Conservation (phyloP, 345 rosid genomes). For the Lumnitzera racemosa region DNA sequence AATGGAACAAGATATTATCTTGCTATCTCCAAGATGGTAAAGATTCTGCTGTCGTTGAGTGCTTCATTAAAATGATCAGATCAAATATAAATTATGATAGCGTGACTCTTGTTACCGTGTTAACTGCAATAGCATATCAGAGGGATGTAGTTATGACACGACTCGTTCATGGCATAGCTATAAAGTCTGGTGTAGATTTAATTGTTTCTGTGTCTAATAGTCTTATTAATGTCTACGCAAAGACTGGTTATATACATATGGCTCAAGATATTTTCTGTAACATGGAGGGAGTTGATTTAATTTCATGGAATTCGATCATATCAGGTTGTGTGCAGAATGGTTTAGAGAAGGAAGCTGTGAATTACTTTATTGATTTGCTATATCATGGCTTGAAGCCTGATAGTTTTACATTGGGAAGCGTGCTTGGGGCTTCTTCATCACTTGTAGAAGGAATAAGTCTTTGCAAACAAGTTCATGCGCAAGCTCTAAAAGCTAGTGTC, state of each 20-base stretch:
- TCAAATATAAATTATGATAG: conserved; percentile 33
- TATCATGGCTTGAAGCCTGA: conserved; percentile 32
- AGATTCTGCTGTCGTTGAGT: conserved; percentile 22
- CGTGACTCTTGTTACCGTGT: conserved; percentile 37
- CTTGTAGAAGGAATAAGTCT: conserved; percentile 32
- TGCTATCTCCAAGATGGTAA: conserved; percentile 25
- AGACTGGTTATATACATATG: conserved; percentile 21
- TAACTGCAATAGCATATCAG: conserved; percentile 33
- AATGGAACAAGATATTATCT: conserved; percentile 35
- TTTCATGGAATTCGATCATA: conserved; percentile 61
- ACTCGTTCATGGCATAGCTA: conserved; percentile 37
- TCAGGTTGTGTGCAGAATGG: conserved; percentile 31
- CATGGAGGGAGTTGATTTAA: conserved; percentile 46
- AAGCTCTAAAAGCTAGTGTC: conserved; percentile 28
- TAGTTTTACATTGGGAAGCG: conserved; percentile 45
- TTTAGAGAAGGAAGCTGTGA: conserved; percentile 32
- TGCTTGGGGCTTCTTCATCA: conserved; percentile 43
- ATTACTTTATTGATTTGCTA: conserved; percentile 31
- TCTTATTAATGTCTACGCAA: conserved; percentile 47
- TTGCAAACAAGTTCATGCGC: conserved; percentile 45
- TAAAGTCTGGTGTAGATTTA: conserved; percentile 40
- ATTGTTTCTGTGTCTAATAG: conserved; percentile 39
- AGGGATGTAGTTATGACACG: conserved; percentile 27
- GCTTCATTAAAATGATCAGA: conserved; percentile 38
- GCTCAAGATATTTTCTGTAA: conserved; percentile 26